Conservation (phyloP, 306 rosid genomes). For the Crotalaria pallida region DNA sequence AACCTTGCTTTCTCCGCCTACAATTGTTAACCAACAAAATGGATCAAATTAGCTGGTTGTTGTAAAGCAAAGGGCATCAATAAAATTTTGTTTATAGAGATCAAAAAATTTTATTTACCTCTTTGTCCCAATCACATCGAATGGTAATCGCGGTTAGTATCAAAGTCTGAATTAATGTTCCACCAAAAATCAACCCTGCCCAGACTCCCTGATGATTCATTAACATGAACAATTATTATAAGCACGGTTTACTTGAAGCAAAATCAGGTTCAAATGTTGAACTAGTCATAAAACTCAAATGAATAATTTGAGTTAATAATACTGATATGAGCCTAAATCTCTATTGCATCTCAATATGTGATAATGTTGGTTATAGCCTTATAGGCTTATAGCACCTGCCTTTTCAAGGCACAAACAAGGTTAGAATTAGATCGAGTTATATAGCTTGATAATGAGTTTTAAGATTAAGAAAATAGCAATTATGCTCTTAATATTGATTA, state of each 20-base stretch:
- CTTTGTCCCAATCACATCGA: slow-evolving; percentile 63
- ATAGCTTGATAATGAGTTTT: too few species aligned
- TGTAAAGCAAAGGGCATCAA: neutral
- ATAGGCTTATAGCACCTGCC: too few species aligned
- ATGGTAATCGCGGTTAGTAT: slow-evolving; percentile 39
- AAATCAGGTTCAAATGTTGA: neutral
- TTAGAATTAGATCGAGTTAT: too few species aligned
- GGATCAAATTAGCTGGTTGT: neutral
- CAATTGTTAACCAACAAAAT: neutral
- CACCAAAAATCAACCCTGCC: slow-evolving; percentile 68
- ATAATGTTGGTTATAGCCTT: too few species aligned
- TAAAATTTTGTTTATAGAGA: neutral
- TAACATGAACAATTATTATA: neutral
- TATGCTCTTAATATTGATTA: too few species aligned
- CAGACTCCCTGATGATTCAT: slow-evolving; percentile 46
- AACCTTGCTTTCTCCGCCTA: slow-evolving; percentile 49
- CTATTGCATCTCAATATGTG: neutral
- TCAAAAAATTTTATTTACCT: slow-evolving; percentile 33
- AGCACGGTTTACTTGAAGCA: neutral
- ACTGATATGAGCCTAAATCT: neutral
- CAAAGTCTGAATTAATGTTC: slow-evolving; percentile 57
- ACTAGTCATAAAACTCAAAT: neutral
- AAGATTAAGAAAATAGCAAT: too few species aligned
- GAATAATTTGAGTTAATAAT: neutral
- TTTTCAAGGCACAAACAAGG: too few species aligned